A percentile compares a stretch with the other conserved stretches of the same genome.
Conservation (phyloP, 805 yeast genomes). For the Sugiyamaella qingdaonensis region DNA sequence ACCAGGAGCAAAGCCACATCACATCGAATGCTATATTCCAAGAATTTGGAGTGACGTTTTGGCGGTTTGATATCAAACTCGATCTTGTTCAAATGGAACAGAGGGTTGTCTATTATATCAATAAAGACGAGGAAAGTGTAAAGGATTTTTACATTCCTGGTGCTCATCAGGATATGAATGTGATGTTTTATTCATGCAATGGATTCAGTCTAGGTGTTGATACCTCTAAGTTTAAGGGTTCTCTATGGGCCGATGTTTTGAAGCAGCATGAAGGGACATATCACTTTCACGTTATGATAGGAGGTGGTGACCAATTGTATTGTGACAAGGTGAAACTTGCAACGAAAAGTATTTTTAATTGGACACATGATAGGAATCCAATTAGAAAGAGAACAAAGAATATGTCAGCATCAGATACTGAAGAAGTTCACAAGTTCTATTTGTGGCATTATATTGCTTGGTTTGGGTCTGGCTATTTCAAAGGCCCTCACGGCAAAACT, state of each 20-base stretch:
- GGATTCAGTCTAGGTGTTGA: constrained; percentile 79
- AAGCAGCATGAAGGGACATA: constrained; percentile 51
- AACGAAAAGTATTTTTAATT: constrained; percentile 45
- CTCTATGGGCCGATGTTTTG: constrained; percentile 83
- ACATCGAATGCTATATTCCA: constrained; percentile 41
- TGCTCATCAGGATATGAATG: constrained; percentile 63
- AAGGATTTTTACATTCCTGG: constrained; percentile 72
- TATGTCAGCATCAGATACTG: constrained; percentile 45
- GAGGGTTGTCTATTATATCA: constrained; percentile 57
- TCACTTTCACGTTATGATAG: constrained; percentile 87
- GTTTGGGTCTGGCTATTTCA: constrained; percentile 90
- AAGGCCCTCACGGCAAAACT: constrained; percentile 62
- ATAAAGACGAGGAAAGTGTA: constrained; percentile 39
- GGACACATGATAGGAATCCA: constrained; percentile 56
- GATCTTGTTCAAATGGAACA: constrained; percentile 50
- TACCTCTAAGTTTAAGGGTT: constrained; percentile 62
- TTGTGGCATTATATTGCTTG: constrained; percentile 72
- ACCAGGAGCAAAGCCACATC: not conserved
- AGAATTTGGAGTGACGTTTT: constrained; percentile 51
- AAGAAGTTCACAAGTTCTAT: constrained; percentile 62
- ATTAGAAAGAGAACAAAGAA: constrained; percentile 42
- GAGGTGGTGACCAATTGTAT: constrained; percentile 96
- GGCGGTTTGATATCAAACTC: constrained; percentile 59
- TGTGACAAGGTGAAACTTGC: constrained; percentile 72
- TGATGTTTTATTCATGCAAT: constrained; percentile 81